Conservation (phyloP, 176 grass and related monocot genomes). For the Stipa capillata region DNA sequence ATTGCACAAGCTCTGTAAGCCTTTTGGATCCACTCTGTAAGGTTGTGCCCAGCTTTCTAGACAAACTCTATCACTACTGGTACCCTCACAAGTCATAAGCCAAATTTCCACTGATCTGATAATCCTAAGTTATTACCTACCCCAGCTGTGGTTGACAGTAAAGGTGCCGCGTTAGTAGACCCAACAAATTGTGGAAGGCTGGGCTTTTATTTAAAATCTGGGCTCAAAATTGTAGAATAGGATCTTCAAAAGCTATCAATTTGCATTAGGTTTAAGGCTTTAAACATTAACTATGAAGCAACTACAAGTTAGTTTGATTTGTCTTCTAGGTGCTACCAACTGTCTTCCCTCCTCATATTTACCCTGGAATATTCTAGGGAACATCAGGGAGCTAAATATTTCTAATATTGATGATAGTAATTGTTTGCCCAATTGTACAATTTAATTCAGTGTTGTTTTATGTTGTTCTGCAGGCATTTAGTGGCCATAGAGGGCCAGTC, state of each 20-base stretch:
- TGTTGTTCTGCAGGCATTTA: constrained; percentile 5
- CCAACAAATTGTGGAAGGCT: no score
- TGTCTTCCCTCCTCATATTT: neutral
- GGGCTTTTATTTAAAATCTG: neutral
- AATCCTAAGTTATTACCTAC: neutral
- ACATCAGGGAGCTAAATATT: neutral
- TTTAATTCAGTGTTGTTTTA: neutral
- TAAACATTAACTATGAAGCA: neutral
- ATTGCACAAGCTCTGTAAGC: neutral
- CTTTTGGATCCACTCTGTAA: neutral
- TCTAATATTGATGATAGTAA: neutral
- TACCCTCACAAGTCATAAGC: neutral
- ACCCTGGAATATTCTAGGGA: neutral
- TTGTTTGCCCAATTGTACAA: neutral
- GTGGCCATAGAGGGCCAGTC: no score
- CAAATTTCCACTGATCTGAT: neutral
- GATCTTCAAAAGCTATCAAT: no score
- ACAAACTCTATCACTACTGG: neutral
- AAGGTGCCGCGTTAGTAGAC: neutral
- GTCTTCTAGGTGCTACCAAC: neutral
- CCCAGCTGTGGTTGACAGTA: neutral
- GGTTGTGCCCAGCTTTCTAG: neutral
- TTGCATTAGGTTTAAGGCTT: no score
- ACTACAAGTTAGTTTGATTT: neutral
- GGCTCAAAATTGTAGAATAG: neutral